Evolutionary conservation across 768 basidiomycete species (phyloP), one percentile per base, ranked within the genome.

Genomic region (Pleurotus ostreatus): DNA sequence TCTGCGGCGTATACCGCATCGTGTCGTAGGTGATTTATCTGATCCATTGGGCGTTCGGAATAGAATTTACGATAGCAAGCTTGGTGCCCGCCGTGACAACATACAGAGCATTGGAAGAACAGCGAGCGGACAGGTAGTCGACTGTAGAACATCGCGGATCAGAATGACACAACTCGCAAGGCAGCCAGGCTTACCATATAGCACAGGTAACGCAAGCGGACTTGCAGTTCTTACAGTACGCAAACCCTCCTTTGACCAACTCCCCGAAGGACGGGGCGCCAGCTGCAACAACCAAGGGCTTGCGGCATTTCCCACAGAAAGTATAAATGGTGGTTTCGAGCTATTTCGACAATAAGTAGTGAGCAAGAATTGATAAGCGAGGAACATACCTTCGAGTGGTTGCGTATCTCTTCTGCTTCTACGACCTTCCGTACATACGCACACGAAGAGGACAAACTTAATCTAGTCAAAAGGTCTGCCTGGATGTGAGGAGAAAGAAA

Each of bases 11-110:
- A 54, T 55, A 43, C 45, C 41, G 16, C 56, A 54, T 37, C 58
- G 56, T 15, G 62, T 63, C 18, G 65, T 57, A 46, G 69, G 53
- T 78, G 76, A 9, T 34, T 34, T 9, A 34, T 34, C 30, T 34
- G 30, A 34, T 79, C 67, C 78, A 84, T 78, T 1, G 85, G 83
- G 18, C 78, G 80, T 39, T 77, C 73, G 60, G 79, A 71, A 62
- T 90, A 89, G 63, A 84, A 91, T 26, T 75, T 73, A 39, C 82
- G 78, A 62, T 90, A 92, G 69, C 92, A 94, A 16, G 79, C 76
- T 61, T 87, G 86, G 61, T 94, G 92, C 0, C 91, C 91, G 0
- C 92, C 92, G 59, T 94, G 92, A 43, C 79, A 71, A 65, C 92
- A 94, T 1, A 88, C 71, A 0, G 87, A 78, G 66, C 92, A 93